Conservation (phyloP, 2,329 filamentous ascomycete species). For the Neophaeococcomyces mojaviensis region DNA sequence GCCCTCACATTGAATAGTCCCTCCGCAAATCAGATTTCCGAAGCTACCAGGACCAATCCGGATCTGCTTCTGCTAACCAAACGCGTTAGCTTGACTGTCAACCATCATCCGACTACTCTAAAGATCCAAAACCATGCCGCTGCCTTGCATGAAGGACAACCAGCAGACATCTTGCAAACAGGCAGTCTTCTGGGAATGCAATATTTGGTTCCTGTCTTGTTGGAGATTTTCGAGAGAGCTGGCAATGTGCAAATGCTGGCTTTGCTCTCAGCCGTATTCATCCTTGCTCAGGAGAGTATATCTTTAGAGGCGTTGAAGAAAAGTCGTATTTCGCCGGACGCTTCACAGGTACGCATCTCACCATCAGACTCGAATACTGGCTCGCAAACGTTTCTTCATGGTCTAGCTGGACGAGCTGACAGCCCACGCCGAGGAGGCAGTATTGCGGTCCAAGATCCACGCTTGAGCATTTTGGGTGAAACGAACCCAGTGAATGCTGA, state of each 20-base stretch:
- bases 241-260: constrained; percentile 60
- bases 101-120: neutral
- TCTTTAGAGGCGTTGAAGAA: too few species aligned
- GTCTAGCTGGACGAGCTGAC: neutral
- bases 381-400: neutral
- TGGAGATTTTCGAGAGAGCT: constrained; percentile 52
- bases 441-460: neutral
- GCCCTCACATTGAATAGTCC: constrained; percentile 55
- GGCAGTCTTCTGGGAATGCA: constrained; percentile 48
- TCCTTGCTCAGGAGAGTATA: constrained; percentile 32
- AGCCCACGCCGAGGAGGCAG: neutral
- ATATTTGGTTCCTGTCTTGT: constrained; percentile 51
- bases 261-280: constrained; percentile 56
- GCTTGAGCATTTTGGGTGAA: neutral
- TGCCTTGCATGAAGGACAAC: too few species aligned
- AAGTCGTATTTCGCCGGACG: neutral
- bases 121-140: neutral
- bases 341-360: neutral
- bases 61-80: neutral
- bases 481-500: neutral
- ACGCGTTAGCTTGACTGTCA: too few species aligned
- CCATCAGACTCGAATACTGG: neutral
- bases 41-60: neutral
- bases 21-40: neutral
- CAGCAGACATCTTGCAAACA: constrained; percentile 39